Base-by-base conservation (phyloP, 305 asterid species). In the Rubia tinctorum region DNA sequence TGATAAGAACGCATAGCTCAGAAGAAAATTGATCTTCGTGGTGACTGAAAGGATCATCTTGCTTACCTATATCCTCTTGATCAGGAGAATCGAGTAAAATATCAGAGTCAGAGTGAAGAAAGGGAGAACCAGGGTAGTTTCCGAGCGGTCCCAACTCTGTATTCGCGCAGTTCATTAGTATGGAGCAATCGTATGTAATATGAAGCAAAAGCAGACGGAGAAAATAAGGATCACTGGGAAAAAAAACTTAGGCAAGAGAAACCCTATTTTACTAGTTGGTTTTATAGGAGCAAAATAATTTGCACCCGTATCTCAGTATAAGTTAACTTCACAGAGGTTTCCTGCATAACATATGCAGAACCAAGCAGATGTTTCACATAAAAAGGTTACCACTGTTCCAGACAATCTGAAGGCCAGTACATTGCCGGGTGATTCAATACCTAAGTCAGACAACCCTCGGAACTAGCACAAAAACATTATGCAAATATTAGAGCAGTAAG, bases 101-200 rank as follows among this genome's bases (percentile, higher is more conserved):
- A 77, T 94, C 99, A 51, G 99, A 92, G 83, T 92, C 96, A 30
- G 99, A 92, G 70, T 89, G 96, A 88, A 94, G 81, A 85, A 94
- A 94, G 4, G 98, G 95, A 22, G 98, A 91, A 67, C 98, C 95
- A 0, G 95, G 91, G 72, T 94, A 92, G 81, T 94, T 94, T 84
- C 97, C 99, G 44, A 94, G 96, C 76, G 92, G 89, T 80, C 99
- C 99, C 84, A 94, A 85, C 80, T 94, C 99, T 94, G 97, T 80
- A 55, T n/a, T 55, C 27, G 79, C 34, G 43, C 6, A 58, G 68
- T 64, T 45, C 27, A 60, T 37, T 18, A 37, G 20, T 37, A 7
- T 11, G 49, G 17, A 39, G 47, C 47, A 64, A 2, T 18, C 12
- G 43, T 39, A 37, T 14, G 49, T 39, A 37, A 37, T 30, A 62